These are phyloP conservation scores for Aspergillus pseudotamarii DNA, from an alignment of 2,329 filamentous ascomycete genomes.

Conservation along the genomic window DNA sequence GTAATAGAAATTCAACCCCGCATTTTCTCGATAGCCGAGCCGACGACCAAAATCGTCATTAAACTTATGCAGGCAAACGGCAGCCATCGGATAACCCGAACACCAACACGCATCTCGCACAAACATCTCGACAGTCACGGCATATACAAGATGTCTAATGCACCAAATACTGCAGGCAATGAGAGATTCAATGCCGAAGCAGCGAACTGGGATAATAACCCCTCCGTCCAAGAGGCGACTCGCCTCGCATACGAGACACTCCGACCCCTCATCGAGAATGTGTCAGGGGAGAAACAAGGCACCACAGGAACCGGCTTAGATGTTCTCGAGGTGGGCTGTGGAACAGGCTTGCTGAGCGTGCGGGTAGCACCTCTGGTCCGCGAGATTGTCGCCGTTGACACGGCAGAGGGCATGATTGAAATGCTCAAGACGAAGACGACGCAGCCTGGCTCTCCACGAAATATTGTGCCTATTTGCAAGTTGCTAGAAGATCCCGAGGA, in stretches of 20 bases:
- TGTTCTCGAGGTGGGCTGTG: constrained; percentile 61
- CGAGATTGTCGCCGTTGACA: constrained; percentile 56
- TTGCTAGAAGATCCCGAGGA: constrained; percentile 56
- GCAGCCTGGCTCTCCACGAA: constrained; percentile 33
- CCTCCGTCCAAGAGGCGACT: constrained; percentile 51
- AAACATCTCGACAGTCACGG: accelerated
- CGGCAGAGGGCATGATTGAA: constrained; percentile 58
- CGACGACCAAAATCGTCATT: background rate
- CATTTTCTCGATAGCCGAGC: background rate
- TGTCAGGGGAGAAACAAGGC: constrained; percentile 21
- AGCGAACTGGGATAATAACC: constrained; percentile 58
- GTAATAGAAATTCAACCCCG: background rate
- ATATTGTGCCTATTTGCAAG: constrained; percentile 52
- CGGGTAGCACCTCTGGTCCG: constrained; percentile 52
- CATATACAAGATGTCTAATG: background rate
- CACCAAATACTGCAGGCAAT: constrained; percentile 22
- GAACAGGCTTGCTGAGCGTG: constrained; percentile 58
- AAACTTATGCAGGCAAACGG: too few species aligned
- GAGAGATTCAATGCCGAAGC: constrained; percentile 60
- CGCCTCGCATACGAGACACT: constrained; percentile 51
- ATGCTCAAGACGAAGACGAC: constrained; percentile 51
- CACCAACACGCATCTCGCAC: background rate
- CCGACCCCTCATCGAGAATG: constrained; percentile 27
- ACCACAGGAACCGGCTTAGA: constrained; percentile 32
- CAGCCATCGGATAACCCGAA: background rate